Evolutionary conservation across 805 yeast genomes (phyloP), one percentile per base, ranked within the genome.

Genomic region (Aciculoconidium aculeatum): DNA sequence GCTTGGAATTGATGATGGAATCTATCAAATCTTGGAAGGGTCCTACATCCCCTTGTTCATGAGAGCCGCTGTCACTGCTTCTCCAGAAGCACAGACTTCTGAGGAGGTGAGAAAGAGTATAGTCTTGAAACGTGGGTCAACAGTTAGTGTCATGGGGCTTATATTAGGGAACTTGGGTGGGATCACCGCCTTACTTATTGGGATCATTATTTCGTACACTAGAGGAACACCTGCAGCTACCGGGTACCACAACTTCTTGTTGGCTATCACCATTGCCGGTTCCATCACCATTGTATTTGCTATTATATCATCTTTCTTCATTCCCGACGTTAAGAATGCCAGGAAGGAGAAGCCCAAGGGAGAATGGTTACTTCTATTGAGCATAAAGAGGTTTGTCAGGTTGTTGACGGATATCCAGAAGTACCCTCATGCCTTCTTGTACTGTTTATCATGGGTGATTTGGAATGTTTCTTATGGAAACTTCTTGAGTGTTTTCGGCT

Each of bases 201-300:
- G 68, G 1, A 49, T 62, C 5, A 52, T 61, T n/a, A 59, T 61
- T 5, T 42, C 62, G 0, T 47, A 58, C 25, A 39, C 47, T 0
- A 36, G 49, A 15, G 53, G 53, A 3, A 36, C 40, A 2, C 49
- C 57, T 3, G 31, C 31, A 0, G 44, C 32, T 18, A 39, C 45
- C 23, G 62, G 61, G 0, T 55, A 55, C 27, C 53, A 50, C 24
- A 51, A 53, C 30, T 61, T 55, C 29, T 36, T 61, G n/a, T 31
- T 57, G 11, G 67, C 67, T 0, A 61, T 62, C 9, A 51, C 65
- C 1, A 49, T 55, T 15, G 65, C 67, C 2, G 67, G 68, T 1
- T 36, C 51, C 25, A 31, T 55, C n/a, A 61, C 68, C 2, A 32
- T 51, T 6, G 42, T 40, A 0, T 39, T 55, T 17, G 45, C 59